These are phyloP conservation scores for Fraxinus albicans DNA, from an alignment of 305 asterid species.

Conservation along the genomic window DNA sequence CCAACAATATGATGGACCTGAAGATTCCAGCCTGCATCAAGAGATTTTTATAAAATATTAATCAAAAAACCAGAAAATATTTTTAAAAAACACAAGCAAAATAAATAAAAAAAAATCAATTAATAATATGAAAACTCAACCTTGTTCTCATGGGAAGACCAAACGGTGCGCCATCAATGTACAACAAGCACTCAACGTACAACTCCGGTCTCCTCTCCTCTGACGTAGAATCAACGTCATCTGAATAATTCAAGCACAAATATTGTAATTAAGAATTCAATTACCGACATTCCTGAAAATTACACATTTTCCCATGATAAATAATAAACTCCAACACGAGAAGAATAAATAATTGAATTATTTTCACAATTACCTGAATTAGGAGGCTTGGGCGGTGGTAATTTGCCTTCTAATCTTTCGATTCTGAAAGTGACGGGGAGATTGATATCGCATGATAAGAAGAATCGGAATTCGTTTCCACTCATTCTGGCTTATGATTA, in stretches of 20 bases:
- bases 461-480: constrained; percentile 87
- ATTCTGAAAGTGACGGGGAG: constrained; percentile 86
- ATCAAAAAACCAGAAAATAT: not conserved
- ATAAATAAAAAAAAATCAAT: not conserved
- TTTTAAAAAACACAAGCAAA: not conserved
- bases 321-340: constrained; percentile 1
- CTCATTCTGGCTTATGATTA: constrained; percentile 33
- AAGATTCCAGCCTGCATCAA: constrained; percentile 67
- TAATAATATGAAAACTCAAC: constrained; percentile 31
- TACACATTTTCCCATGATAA: not conserved
- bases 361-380: constrained; percentile 53
- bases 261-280: constrained; percentile 11
- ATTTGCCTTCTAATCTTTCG: constrained; percentile 88
- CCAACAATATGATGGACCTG: constrained; percentile 85
- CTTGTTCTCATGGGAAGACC: constrained; percentile 98
- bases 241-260: constrained; percentile 36
- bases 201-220: constrained; percentile 80
- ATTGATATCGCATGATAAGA: constrained; percentile 92
- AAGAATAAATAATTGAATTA: not conserved
- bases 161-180: constrained; percentile 92
- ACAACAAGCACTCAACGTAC: constrained; percentile 76
- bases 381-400: constrained; percentile 40
- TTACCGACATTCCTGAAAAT: constrained; percentile 12
- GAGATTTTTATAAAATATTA: constrained; percentile 13
- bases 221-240: constrained; percentile 44